Evolutionary conservation across 768 basidiomycete genomes (phyloP), one percentile per base, ranked within the genome.

Genomic region (Tylopilus cervinicoccineus): DNA sequence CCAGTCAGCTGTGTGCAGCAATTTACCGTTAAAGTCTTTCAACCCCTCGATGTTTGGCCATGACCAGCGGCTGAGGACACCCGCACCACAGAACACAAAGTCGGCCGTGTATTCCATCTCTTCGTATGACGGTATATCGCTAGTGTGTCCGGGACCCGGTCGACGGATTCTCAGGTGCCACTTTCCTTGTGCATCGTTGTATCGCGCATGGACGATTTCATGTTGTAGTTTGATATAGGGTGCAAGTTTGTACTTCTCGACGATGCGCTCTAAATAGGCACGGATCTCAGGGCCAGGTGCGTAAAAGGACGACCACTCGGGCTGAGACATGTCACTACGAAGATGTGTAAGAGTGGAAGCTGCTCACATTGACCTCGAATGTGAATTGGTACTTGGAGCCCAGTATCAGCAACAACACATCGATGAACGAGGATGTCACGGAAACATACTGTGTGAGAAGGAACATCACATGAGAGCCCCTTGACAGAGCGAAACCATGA

Each of bases 11-110:
- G 79, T 80, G 54, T 88, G 86, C 1, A 83, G 64, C 13, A 84
- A 61, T 42, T 67, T 71, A 5, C 85, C 86, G 51, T 74, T 67
- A 64, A 81, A 87, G 8, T 62, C 68, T 14, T 78, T 64, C 24
- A 85, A 60, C 4, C 83, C 84, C 9, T 69, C 61, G 37, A 86
- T 83, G 37, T 81, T 75, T 3, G 85, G 86, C 85, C 83, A 86
- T 23, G 73, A 69, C 82, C 82, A 85, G 7, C 78, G 64, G 41
- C 77, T 80, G 38, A 83, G 60, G 11, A 54, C 54, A 5, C 82
- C 82, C 17, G 76, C 62, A n/a, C 74, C 76, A 13, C 75, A 76
- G 42, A 86, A 72, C 29, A 86, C 68, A 0, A 84, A 68, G 50
- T 86, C 82, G 2, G 75, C 76, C 1, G 60, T 69, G 52, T 83